Evolutionary conservation across 306 rosid species (phyloP).

Genomic region (Acacia acuminata): DNA sequence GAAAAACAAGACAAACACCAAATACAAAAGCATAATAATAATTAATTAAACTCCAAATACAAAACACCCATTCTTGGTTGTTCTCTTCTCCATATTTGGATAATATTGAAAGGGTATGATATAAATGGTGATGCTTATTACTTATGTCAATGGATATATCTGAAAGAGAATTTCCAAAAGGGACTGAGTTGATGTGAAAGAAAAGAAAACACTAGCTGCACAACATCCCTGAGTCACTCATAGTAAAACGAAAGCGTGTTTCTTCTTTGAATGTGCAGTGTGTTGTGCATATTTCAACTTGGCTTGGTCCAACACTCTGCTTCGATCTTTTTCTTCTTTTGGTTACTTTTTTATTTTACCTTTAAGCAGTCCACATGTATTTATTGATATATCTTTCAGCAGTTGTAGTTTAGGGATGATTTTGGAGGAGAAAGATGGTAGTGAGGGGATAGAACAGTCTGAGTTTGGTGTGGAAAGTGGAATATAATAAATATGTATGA

Average conservation of each 20-base stretch:
- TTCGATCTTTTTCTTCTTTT: background rate
- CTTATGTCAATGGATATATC: background rate
- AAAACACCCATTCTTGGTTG: background rate
- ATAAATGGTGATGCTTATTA: background rate
- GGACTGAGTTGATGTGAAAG: constrained; percentile 1
- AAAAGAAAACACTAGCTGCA: constrained; percentile 1
- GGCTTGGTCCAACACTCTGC: background rate
- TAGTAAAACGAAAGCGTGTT: background rate
- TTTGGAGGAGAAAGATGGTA: background rate
- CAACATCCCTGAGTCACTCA: background rate
- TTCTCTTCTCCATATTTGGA: background rate
- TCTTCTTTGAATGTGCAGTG: background rate
- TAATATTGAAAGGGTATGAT: background rate
- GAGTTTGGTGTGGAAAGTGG: constrained; percentile 8
- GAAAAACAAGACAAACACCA: constrained; percentile 1
- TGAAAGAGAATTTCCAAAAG: background rate
- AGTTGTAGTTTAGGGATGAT: no score
- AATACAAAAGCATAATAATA: no score
- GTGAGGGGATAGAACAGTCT: background rate
- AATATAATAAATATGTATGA: background rate
- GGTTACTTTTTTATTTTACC: background rate
- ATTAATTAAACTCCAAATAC: background rate
- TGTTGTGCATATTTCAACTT: background rate
- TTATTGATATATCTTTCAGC: background rate
- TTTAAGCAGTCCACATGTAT: background rate